Base-by-base conservation (phyloP, 2,329 filamentous ascomycete genomes). In the Cytospora mali region DNA sequence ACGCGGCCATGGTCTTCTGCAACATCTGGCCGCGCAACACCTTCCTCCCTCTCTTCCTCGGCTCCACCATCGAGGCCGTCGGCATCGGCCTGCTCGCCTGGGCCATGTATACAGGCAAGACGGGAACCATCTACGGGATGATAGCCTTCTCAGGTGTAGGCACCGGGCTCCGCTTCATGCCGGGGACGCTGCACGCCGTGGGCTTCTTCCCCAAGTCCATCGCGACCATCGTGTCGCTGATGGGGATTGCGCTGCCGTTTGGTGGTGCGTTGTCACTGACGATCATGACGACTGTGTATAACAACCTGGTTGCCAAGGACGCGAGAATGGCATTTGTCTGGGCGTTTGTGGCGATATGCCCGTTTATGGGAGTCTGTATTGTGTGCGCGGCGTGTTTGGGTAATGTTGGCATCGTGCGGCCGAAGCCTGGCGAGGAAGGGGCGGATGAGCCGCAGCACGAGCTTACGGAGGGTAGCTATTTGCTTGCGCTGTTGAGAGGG, bases 221-320 rank as follows among this genome's bases (percentile, higher is more conserved):
- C 16, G 81, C 87, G 0, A 77, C 82, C 0, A 83, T 89, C 2
- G 80, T 88, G 62, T 84, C 82, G 0, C 71, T 90, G 13, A 80
- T 88, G 72, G 78, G 81, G 0, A 84, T 90, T 60, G 80, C 85
- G 3, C 64, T 84, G 21, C 84, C 85, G 0, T 82, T 91, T 25
- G 88, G 88, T 2, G 87, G 88, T 13, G 89, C 87, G 0, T 72
- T 90, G 4, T 83, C 83, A 0, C 77, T 89, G 52, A 88, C 87
- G 1, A 81, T 90, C 69, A 90, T 90, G 88, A 81, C 86, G 11
- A 81, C 83, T 6, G 86, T 90, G 1, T 90, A 90, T 72, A 88
- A 89, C 69, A 90, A 90, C 65, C 74, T 57, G 28, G 35, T 29
- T 4, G 58, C 52, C 4, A 23, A 21, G 35, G 31, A 58, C 9